Evolutionary conservation across 805 yeast genomes (phyloP), one percentile per base, ranked within the genome.

Genomic region (Brettanomyces naardenensis): DNA sequence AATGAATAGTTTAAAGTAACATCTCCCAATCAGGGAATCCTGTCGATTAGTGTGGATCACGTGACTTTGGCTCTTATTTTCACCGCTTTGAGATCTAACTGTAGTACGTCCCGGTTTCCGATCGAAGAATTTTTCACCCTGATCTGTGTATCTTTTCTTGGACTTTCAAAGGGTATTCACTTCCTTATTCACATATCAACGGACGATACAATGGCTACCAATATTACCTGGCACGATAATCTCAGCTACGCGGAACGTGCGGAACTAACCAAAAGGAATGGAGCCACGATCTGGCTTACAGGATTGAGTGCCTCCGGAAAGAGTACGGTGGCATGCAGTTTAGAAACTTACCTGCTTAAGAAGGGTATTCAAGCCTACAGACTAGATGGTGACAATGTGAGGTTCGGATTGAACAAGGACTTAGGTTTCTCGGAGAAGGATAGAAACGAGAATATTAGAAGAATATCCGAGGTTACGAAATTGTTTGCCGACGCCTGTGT

Each of bases 231-330:
- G 97, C 97, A 90, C 66, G 78, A 76, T 49, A 90, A 92, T 55
- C 67, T 90, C 51, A 79, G 92, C 18, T 87, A 82, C 61, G 78
- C 69, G 17, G 95, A 90, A 65, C 83, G 97, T 54, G 64, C 74
- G 34, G 63, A 58, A 21, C 64, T 84, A 40, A 75, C 85, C 44
- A 78, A 79, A 41, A 97, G 89, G 65, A 69, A 72, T 36, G 97
- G 97, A 34, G 80, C 83, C 40, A 90, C 97, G 18, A 69, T 90
- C 32, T 90, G 97, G 97, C 71, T 90, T 51, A 90, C 97, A 11
- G 97, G 97, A 4, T 70, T 90, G 44, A 83, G 95, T 47, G 97
- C 97, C 7, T 82, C 95, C 36, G 97, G 97, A 42, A 90, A 90
- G 62, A 78, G 88, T 52, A 90, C 97, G 35, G 82, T 90, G 54